Conservation (phyloP, 306 rosid species). For the Acacia acuminata region DNA sequence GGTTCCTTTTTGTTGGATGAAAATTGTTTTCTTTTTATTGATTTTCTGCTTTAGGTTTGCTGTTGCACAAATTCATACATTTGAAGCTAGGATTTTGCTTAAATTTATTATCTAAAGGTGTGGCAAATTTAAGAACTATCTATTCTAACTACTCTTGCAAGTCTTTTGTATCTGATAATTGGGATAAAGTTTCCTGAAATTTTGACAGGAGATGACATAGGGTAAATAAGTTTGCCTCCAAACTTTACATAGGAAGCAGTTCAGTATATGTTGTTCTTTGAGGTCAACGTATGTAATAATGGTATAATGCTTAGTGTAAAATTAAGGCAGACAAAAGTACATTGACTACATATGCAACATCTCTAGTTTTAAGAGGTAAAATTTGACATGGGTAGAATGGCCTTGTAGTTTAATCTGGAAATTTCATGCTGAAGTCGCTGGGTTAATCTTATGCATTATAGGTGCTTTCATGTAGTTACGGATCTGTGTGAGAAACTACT, state of each 20-base stretch:
- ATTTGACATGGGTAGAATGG: not conserved
- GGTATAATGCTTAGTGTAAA: not conserved
- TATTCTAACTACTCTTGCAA: not conserved
- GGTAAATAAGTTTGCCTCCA: not conserved
- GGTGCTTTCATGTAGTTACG: not conserved
- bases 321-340: not conserved
- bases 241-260: not conserved
- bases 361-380: not conserved
- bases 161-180: conserved; percentile 10
- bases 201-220: not conserved
- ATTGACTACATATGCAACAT: not conserved
- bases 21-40: conserved; percentile 2
- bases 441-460: not conserved
- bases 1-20: conserved; percentile 20
- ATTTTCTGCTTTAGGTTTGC: not conserved
- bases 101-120: conserved; percentile 2
- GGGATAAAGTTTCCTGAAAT: too few relatives aligned
- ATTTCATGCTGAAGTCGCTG: not conserved
- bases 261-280: not conserved
- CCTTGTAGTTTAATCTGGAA: conserved; percentile 11
- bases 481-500: not conserved
- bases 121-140: not conserved
- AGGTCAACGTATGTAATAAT: not conserved
- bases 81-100: conserved; percentile 9
- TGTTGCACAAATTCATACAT: not conserved